These are phyloP conservation scores for Coemansia sp. DNA, from an alignment of 192 early-diverging fungal species.

Conservation along the genomic window DNA sequence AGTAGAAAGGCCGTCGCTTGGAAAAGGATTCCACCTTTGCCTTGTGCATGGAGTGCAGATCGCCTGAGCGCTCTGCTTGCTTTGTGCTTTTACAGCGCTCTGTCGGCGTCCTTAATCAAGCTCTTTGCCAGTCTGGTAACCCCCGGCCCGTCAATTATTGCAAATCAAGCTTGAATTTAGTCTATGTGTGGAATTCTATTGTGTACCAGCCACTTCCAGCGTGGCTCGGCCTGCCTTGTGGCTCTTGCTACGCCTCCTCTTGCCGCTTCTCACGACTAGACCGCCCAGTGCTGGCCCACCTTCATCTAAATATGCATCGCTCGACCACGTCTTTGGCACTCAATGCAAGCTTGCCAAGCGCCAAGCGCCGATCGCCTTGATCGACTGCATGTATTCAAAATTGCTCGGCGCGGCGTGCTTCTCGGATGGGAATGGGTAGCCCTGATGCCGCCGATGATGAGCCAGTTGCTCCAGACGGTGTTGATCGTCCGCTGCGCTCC, in stretches of 20 bases:
- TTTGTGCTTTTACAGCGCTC: neutral
- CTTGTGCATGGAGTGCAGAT: slow-evolving; percentile 2
- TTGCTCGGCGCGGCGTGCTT: slow-evolving; percentile 46
- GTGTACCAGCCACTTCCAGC: neutral
- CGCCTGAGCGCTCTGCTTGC: neutral
- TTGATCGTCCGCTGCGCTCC: slow-evolving; percentile 51
- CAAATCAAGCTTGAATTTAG: neutral
- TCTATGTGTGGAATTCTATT: neutral
- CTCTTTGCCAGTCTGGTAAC: neutral
- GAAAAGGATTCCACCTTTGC: neutral
- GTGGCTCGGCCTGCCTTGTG: neutral
- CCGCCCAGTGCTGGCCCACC: neutral
- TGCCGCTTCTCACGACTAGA: neutral
- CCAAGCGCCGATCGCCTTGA: neutral
- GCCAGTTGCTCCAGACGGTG: slow-evolving; percentile 10
- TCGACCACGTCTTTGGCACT: neutral
- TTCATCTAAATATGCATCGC: neutral
- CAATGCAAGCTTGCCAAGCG: neutral
- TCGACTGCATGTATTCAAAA: neutral
- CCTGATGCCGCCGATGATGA: slow-evolving; percentile 38
- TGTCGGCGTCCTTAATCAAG: neutral
- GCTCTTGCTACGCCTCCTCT: neutral
- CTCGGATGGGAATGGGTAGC: slow-evolving; percentile 65
- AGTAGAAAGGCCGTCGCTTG: neutral
- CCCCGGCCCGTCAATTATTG: neutral